Percentiles rank a stretch among this genome's conserved stretches.
Evolutionary conservation across 2,329 filamentous ascomycete species (phyloP).

Genomic region (Sclerotinia glacialis): DNA sequence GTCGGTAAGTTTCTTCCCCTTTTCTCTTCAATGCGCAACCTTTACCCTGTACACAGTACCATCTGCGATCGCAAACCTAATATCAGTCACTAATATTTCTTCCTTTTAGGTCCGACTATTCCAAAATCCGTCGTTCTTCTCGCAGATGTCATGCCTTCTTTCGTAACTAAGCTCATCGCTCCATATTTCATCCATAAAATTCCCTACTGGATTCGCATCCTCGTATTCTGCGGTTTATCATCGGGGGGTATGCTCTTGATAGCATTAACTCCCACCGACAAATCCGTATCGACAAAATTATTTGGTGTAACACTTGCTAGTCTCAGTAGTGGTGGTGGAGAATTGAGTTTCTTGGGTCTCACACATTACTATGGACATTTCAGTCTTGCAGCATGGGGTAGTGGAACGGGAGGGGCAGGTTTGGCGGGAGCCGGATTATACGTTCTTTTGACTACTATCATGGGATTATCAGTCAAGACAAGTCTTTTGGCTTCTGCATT

Average conservation of each 20-base stretch:
- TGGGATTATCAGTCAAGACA: constrained; percentile 69
- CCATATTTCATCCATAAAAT: constrained; percentile 92
- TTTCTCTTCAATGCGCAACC: not conserved
- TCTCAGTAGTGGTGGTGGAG: constrained; percentile 79
- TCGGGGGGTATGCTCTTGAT: constrained; percentile 86
- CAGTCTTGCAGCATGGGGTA: constrained; percentile 87
- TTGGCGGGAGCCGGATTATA: constrained; percentile 85
- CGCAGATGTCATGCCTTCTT: constrained; percentile 86
- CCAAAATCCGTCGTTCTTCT: constrained; percentile 93
- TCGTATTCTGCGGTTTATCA: constrained; percentile 72
- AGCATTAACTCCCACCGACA: constrained; percentile 67
- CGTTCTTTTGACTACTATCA: constrained; percentile 76
- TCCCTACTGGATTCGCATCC: constrained; percentile 72
- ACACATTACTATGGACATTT: constrained; percentile 91
- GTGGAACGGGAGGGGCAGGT: constrained; percentile 86
- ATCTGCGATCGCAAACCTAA: not conserved
- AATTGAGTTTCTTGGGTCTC: constrained; percentile 85
- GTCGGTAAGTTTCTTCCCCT: constrained; percentile 51
- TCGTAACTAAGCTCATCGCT: constrained; percentile 80
- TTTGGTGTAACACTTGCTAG: constrained; percentile 81
- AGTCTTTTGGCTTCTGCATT: constrained; percentile 77
- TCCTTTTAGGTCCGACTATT: constrained; percentile 56
- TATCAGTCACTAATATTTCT: not conserved
- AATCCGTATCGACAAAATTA: constrained; percentile 72
- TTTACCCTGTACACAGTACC: no score